Evolutionary conservation across 2,329 filamentous ascomycete species (phyloP), one percentile per base, ranked within the genome.

Genomic region (Cytospora paraplurivora): DNA sequence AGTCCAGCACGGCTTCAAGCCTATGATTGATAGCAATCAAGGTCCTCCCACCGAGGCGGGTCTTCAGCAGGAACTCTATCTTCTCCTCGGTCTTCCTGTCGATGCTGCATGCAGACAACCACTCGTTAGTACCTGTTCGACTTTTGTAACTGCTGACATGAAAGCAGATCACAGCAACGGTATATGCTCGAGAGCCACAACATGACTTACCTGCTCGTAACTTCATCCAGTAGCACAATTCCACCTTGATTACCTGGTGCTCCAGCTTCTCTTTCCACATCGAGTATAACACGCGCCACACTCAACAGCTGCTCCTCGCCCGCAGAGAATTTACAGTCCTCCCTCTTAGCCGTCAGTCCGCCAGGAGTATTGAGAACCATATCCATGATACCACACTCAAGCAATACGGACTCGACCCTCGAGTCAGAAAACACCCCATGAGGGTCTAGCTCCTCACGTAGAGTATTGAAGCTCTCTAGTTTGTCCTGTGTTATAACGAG

Each of bases 401-500:
- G 70, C 12, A 83, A 69, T 5, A 34, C 38, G 0, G 76, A 77
- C 15, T 71, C 63, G 50, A 74, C 72, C 62, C 79, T 76, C 10
- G 73, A 72, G 37, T 75, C 72, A 34, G 55, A 34, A 6, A 56
- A 49, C 12, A 7, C 55, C 47, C 79, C 74, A 27, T 47, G 35
- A 6, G 55, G 55, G 27, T 56, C 55, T 12, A 56, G 27, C 11
- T 56, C 53, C 53, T 56, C 4, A 15, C 53, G 53, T 12, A 56
- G 12, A 19, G 34, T 56, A 12, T 21, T 17, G 32, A 56, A 56
- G n/a, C 53, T 55, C 53, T 41, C 35, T 61, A 79, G 72, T 35
- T 80, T 77, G 57, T 90, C 87, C 71, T 90, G 87, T 0, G 87
- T 86, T 7, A 90, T 81, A 72, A 89, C 89, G 0, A 86, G 88